These are phyloP conservation scores for Hyaloscypha hepaticicola DNA, from an alignment of 495 filamentous ascomycete genomes.

Conservation along the genomic window DNA sequence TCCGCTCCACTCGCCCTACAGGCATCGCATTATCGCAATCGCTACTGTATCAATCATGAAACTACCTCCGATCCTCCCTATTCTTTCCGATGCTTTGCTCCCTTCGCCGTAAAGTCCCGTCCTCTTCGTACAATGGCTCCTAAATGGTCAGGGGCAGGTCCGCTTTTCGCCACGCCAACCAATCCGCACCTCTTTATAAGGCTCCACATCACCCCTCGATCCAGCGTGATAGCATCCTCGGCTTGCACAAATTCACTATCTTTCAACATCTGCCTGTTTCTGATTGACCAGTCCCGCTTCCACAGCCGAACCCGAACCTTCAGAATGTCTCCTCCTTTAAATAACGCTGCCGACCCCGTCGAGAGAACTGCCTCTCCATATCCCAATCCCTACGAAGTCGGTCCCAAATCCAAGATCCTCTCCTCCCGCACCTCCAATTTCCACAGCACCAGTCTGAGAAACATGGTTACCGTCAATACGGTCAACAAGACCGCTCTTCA, in stretches of 20 bases:
- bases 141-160: background rate
- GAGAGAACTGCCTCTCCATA: conserved; percentile 31
- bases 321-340: conserved; percentile 24
- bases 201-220: background rate
- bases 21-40: background rate
- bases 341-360: conserved; percentile 25
- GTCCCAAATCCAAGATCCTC: conserved; percentile 29
- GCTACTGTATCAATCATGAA: conserved; percentile 3
- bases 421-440: conserved; percentile 47
- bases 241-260: background rate
- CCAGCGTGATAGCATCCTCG: background rate
- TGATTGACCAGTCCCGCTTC: background rate
- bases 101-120: conserved; percentile 17
- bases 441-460: conserved; percentile 56
- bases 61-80: conserved; percentile 10
- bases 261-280: background rate
- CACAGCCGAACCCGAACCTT: conserved; percentile 9
- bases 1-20: background rate
- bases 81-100: conserved; percentile 12
- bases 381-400: conserved; percentile 24
- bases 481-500: conserved; percentile 71
- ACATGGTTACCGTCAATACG: conserved; percentile 65
- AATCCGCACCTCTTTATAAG: background rate
- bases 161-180: background rate
- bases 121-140: conserved; percentile 15